Percentiles rank a stretch among this genome's conserved stretches.
These are phyloP conservation scores for Margaritispora aquatica DNA, from an alignment of 495 filamentous ascomycete species.

Conservation along the genomic window DNA sequence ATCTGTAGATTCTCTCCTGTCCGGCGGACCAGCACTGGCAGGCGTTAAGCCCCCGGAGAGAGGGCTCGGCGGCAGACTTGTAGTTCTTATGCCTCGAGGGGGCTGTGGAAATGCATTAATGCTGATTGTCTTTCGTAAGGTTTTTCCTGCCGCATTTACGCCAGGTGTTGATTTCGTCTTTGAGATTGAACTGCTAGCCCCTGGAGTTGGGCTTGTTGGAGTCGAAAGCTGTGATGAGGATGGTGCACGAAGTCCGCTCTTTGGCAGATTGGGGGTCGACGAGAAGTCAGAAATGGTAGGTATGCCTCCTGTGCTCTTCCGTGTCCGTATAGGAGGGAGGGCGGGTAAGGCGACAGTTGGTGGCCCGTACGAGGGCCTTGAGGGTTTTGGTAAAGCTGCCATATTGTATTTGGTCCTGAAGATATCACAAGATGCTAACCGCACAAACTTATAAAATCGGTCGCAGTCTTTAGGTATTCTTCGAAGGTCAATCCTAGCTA, in stretches of 20 bases:
- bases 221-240: conserved; percentile 42
- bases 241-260: conserved; percentile 54
- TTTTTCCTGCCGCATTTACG: conserved; percentile 49
- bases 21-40: conserved; percentile 14
- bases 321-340: conserved; percentile 63
- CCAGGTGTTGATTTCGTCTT: conserved; percentile 43
- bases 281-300: conserved; percentile 40
- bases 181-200: conserved; percentile 33
- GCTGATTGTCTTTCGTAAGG: conserved; percentile 78
- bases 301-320: conserved; percentile 50
- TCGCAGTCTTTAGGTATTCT: conserved; percentile 5
- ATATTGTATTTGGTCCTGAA: conserved; percentile 29
- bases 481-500: conserved; percentile 1
- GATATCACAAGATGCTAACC: background rate
- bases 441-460: conserved; percentile 9
- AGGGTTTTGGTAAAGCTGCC: conserved; percentile 58
- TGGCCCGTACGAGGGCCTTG: conserved; percentile 43
- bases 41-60: conserved; percentile 37
- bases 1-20: conserved; percentile 17
- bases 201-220: conserved; percentile 38
- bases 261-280: conserved; percentile 41
- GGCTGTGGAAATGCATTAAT: conserved; percentile 92
- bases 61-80: conserved; percentile 54
- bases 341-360: conserved; percentile 62
- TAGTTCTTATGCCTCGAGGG: conserved; percentile 52